Evolutionary conservation across 441 rosid species (phyloP), one percentile per base, ranked within the genome.

Genomic region (Gossypium schwendimanii): DNA sequence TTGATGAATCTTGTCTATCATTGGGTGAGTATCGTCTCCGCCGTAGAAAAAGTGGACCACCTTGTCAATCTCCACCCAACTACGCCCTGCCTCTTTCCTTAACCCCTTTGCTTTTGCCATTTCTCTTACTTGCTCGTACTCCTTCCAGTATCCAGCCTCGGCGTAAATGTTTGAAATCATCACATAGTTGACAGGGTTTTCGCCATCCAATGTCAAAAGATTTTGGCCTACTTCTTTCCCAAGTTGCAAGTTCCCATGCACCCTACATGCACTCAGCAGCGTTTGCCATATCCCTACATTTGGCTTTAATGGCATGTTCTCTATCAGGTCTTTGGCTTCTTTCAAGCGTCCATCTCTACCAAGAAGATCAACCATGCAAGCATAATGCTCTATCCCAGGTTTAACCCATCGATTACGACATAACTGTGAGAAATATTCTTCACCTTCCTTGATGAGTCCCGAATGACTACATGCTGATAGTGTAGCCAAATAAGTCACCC

Each of bases 381-480:
- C 90, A 70, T 87, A 90, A 79, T 94, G 98, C 83, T 92, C 97
- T 39, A 89, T 84, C 77, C 91, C 81, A 26, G 84, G 86, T 73
- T 81, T 84, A 15, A 84, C 75, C 23, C 69, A 65, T 7, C 33
- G 63, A 31, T 89, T 84, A 3, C 58, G 75, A 66, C 86, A 71
- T 62, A 94, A 63, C 76, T 76, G 81, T 0, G 81, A 81, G 77
- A 90, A 92, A 69, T 81, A 82, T 73, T 78, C 77, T 83, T 79
- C 82, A 65, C 97, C 89, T 69, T 90, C 88, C 75, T 85, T 83
- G 21, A 86, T 59, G 50, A 89, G 84, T 41, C 97, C 97, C 1
- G 93, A 88, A 83, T 94, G 98, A 85, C 96, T 89, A 69, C 96
- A 92, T 49, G 97, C 96, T 64, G 90, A 86, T 76, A 92, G 91